phyloP scores from a whole-genome alignment of 805 yeast species.

The Candida vartiovaarae region DNA sequence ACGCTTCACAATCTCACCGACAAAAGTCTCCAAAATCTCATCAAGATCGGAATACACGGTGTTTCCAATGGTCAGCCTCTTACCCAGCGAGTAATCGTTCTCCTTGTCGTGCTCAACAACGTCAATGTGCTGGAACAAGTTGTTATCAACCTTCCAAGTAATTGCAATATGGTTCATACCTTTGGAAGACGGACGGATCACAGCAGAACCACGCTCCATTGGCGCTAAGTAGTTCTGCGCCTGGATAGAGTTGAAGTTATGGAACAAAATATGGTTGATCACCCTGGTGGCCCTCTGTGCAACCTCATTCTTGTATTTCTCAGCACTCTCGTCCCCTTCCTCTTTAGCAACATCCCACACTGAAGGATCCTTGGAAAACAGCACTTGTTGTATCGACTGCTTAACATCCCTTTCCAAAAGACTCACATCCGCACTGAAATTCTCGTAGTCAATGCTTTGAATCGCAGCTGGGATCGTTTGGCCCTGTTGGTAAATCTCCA shows the following conservation, averaged over 20 bases:
- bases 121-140: constrained; percentile 85
- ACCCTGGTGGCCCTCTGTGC: constrained; percentile 67
- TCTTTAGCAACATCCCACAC: constrained; percentile 83
- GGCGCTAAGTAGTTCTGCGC: constrained; percentile 94
- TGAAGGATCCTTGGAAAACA: constrained; percentile 43
- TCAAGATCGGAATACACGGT: constrained; percentile 80
- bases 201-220: constrained; percentile 82
- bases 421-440: constrained; percentile 67
- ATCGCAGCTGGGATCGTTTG: constrained; percentile 87
- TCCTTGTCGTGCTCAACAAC: constrained; percentile 69
- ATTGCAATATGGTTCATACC: constrained; percentile 85
- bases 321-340: constrained; percentile 51
- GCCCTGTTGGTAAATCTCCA: constrained; percentile 45
- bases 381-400: constrained; percentile 32
- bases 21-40: constrained; percentile 82
- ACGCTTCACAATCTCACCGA: constrained; percentile 75
- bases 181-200: constrained; percentile 88
- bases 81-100: constrained; percentile 55
- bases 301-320: constrained; percentile 53
- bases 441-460: constrained; percentile 60
- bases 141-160: constrained; percentile 94
- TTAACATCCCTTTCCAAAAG: constrained; percentile 59
- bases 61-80: constrained; percentile 56
- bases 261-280: constrained; percentile 87
- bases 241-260: constrained; percentile 72